Base-by-base conservation (phyloP, 768 basidiomycete genomes). In the Nevesoporus exiguus region DNA sequence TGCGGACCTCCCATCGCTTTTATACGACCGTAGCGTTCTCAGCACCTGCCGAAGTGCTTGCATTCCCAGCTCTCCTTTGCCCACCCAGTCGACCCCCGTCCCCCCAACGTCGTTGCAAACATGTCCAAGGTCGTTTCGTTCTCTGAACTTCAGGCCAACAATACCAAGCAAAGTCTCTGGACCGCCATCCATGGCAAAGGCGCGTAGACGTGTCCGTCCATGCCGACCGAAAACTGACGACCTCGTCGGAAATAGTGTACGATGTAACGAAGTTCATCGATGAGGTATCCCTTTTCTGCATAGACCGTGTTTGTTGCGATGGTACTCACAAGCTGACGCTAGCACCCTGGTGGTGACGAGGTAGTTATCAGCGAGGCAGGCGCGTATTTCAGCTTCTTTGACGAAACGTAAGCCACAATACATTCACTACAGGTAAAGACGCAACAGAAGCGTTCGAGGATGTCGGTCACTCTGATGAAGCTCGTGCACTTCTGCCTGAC, bases 381-480 rank as follows among this genome's bases (percentile, higher is more conserved):
- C 86, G 74, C 67, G 88, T 79, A 66, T 67, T 71, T 56, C 43
- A 59, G 19, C 24, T 56, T 39, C 21, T 34, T 55, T 53, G 33
- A 33, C 30, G 30, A 40, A 29, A 22, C 46, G 29, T 17, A 22
- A 52, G 27, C 22, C 15, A 43, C 30, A 49, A 55, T n/a, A 44
- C n/a, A 17, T 30, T 41, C 47, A 36, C 59, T 57, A 19, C 72
- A 95, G 93, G 90, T 63, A 86, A 89, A 70, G 94, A 98, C 70
- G 95, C 96, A 22, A 95, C 96, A 31, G 97, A 98, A 66, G 93
- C 97, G 7, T 99, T 99, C 66, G 96, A 98, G 75, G 97, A 99
- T 71, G 96, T 99, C 29, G 97, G 97, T 29, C 97, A 98, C 80
- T 98, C 95, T 1, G 96, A 98, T 63, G 97, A 99, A 74, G 97